A percentile compares a stretch with the other conserved stretches of the same genome.
Conservation (phyloP, 129 eudicot species). For the Tagetes erecta region DNA sequence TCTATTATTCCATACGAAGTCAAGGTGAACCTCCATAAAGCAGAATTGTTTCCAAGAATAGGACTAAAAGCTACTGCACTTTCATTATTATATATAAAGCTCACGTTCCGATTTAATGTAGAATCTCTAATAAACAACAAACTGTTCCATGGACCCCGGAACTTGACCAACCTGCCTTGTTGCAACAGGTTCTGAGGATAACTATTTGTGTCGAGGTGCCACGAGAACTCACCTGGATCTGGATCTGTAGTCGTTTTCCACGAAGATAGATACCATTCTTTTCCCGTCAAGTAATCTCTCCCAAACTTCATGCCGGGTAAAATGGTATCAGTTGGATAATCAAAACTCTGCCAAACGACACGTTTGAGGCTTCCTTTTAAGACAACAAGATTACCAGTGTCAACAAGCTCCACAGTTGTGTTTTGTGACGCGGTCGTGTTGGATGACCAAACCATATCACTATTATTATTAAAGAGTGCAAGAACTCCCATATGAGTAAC, state of each 20-base stretch:
- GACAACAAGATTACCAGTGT: conserved; percentile 37
- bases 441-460: conserved; percentile 29
- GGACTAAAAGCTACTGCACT: conserved; percentile 7
- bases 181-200: conserved; percentile 36
- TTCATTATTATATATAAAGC: neutral
- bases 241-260: conserved; percentile 52
- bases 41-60: conserved; percentile 6
- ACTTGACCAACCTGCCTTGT: neutral
- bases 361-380: neutral
- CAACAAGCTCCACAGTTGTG: conserved; percentile 12
- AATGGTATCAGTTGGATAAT: conserved; percentile 42
- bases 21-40: conserved; percentile 5
- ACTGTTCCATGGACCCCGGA: conserved; percentile 31
- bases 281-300: conserved; percentile 15
- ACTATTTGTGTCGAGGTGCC: conserved; percentile 12
- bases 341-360: conserved; percentile 50
- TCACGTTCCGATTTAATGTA: neutral
- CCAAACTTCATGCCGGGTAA: conserved; percentile 44
- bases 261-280: conserved; percentile 30
- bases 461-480: conserved; percentile 8
- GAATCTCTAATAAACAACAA: conserved; percentile 19
- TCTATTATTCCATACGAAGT: conserved; percentile 23
- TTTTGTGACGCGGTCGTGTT: conserved; percentile 11
- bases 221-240: conserved; percentile 30
- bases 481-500: conserved; percentile 12